Evolutionary conservation across 179 eudicot species (phyloP).

Genomic region (Beta lomatogona): DNA sequence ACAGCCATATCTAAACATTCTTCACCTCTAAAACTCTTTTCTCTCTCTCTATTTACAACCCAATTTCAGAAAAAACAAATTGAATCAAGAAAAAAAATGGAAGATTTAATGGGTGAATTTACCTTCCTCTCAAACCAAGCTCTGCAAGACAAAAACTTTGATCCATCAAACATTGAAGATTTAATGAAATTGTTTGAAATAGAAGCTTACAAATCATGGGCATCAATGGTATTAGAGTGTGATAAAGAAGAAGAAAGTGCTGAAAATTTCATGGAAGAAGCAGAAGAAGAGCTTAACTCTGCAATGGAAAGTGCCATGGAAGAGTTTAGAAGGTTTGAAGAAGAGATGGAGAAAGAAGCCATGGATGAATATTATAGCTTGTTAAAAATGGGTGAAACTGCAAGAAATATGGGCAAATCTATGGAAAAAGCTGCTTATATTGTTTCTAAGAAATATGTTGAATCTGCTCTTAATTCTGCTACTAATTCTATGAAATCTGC

Average conservation of each 20-base stretch:
- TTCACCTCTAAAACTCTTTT: neutral
- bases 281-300: slow-evolving; percentile 59
- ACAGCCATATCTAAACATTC: neutral
- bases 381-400: slow-evolving; percentile 43
- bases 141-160: slow-evolving; percentile 56
- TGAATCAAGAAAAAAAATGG: slow-evolving; percentile 34
- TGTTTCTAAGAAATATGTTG: slow-evolving; percentile 71
- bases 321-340: slow-evolving; percentile 60
- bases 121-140: slow-evolving; percentile 60
- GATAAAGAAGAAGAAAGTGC: slow-evolving; percentile 41
- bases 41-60: neutral
- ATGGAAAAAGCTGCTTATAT: slow-evolving; percentile 62
- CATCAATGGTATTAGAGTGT: slow-evolving; percentile 53
- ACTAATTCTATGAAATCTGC: slow-evolving; percentile 69
- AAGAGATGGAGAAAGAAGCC: slow-evolving; percentile 48
- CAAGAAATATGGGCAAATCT: slow-evolving; percentile 52
- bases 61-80: neutral
- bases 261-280: slow-evolving; percentile 40
- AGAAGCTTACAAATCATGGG: slow-evolving; percentile 83
- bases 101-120: slow-evolving; percentile 67
- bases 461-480: slow-evolving; percentile 70
- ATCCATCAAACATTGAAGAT: slow-evolving; percentile 66
- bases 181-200: slow-evolving; percentile 73
- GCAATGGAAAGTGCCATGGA: slow-evolving; percentile 78
- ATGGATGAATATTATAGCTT: slow-evolving; percentile 46